Evolutionary conservation across 345 rosid species (phyloP).

Genomic region (Abelmoschus esculentus): DNA sequence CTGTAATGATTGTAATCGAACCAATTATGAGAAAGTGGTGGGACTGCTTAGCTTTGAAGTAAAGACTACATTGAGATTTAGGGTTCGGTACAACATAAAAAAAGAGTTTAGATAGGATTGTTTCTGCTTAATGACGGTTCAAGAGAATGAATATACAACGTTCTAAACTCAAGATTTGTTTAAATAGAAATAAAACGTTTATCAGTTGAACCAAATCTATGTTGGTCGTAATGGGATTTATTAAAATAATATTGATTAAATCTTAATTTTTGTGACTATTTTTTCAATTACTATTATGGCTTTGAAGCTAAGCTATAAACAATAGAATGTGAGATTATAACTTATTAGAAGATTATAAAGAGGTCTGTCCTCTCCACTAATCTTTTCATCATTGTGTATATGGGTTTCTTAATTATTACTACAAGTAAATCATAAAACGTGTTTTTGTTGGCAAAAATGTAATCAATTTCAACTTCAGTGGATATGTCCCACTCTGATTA

Average conservation of each 20-base stretch:
- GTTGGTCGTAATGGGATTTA: no score
- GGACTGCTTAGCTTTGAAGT: slow-evolving; percentile 10
- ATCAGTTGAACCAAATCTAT: no score
- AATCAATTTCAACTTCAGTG: neutral
- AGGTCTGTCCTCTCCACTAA: neutral
- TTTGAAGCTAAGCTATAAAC: neutral
- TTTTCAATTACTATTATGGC: neutral
- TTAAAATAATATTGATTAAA: no score
- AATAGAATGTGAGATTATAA: no score
- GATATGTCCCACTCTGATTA: neutral
- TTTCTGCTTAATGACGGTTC: no score
- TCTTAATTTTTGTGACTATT: no score
- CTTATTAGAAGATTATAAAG: neutral
- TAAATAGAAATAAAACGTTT: no score
- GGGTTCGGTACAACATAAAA: neutral
- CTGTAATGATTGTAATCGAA: neutral
- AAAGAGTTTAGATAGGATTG: no score
- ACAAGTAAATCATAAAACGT: neutral
- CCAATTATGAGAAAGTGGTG: neutral
- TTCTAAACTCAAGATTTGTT: no score
- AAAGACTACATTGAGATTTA: neutral
- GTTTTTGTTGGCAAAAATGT: neutral
- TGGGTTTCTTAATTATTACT: neutral
- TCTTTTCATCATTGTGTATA: neutral
- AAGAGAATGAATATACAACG: no score